Evolutionary conservation across 306 rosid genomes (phyloP).

Genomic region (Carpinus viminea): DNA sequence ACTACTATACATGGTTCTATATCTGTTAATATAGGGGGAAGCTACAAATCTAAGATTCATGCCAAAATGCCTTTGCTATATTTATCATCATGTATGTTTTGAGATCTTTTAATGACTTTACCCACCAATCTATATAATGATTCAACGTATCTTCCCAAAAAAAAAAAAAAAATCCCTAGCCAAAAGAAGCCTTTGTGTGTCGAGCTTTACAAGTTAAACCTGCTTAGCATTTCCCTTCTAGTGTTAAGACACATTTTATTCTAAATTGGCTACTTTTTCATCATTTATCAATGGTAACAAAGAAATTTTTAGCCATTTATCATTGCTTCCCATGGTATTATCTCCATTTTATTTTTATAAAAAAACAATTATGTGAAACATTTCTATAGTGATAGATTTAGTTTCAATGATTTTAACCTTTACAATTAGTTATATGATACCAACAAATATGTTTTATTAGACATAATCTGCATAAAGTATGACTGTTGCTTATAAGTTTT

Average conservation of each 20-base stretch:
- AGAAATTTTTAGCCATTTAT: background rate
- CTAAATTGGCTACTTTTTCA: background rate
- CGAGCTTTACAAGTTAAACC: background rate
- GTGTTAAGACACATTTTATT: background rate
- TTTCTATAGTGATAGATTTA: background rate
- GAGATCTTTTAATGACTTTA: background rate
- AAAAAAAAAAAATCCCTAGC: background rate
- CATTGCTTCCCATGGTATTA: background rate
- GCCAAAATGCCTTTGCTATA: conserved; percentile 98
- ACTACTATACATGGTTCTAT: conserved; percentile 89
- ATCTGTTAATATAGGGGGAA: conserved; percentile 99
- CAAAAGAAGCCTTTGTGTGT: background rate
- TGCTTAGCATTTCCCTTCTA: background rate
- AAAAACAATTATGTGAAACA: background rate
- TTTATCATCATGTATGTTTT: conserved; percentile 88
- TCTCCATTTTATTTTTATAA: background rate
- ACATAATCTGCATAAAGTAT: background rate
- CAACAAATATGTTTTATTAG: background rate
- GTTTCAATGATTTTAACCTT: background rate
- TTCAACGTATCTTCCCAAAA: too few species aligned
- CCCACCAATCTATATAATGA: background rate
- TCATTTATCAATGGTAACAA: background rate
- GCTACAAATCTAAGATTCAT: conserved; percentile 97
- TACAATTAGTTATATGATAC: background rate
- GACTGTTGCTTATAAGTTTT: conserved; percentile 29